Evolutionary conservation across 331 rosid species (phyloP), one percentile per base, ranked within the genome.

Genomic region (Telfairia occidentalis): DNA sequence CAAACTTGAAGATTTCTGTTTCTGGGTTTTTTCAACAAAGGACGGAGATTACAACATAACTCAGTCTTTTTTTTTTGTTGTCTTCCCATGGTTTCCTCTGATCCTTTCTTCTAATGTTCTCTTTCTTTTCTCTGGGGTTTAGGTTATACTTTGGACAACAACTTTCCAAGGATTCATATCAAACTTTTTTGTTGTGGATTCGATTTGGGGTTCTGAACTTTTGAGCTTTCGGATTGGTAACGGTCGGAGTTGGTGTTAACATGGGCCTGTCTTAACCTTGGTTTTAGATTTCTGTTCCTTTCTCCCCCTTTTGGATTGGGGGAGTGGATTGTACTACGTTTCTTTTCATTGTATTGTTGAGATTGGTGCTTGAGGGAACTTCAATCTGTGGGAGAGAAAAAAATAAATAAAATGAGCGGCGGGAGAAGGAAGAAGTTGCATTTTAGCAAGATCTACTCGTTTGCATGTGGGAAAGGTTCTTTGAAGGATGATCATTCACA

Each of bases 391-490:
- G 24, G 45, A 18, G 28, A 60, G 26, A 38, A 57, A 60, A 57
- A 89, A 67, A 16, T 24, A 65, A 63, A 40, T n/a, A n/a, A n/a
- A n/a, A 89, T 88, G 93, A 50, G 55, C 81, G 82, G 93, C 43
- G 85, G 87, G 15, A 83, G 76, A 75, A 85, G 74, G 77, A 89
- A 66, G 70, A 87, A 81, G 87, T 74, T 95, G 75, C 90, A 32
- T 78, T 66, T 95, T 13, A 92, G 97, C 89, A 92, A 95, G 87
- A 83, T 95, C 86, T 95, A 92, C 82, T 72, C 99, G n/a, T 90
- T 95, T 40, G 81, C 85, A 5, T 90, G 99, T 52, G 86, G 97
- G 23, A 90, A 73, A 86, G 60, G 79, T 19, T 82, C 93, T 9
- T 61, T 92, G 52, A 77, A 84, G 50, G 87, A 74, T 40, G 99